Base-by-base conservation (phyloP, 2,329 filamentous ascomycete genomes). In the Colletotrichum sp. region DNA sequence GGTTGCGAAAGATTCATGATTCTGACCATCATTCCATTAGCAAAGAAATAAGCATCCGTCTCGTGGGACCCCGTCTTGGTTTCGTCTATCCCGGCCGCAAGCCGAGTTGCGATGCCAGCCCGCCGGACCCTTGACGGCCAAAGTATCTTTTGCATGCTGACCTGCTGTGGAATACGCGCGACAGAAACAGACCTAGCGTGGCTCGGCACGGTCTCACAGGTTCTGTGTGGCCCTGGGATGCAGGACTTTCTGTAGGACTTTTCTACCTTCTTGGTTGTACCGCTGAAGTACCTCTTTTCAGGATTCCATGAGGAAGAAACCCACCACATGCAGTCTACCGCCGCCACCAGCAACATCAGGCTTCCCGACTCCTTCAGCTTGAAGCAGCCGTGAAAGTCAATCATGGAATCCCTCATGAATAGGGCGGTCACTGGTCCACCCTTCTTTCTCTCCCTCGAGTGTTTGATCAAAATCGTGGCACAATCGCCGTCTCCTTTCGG, bases 241-340 rank as follows among this genome's bases (percentile, higher is more conserved):
- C 65, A 75, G 73, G 73, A 75, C 73, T 73, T 75, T 75, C 61
- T 30, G 64, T 75, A 75, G 73, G 73, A 75, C 73, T 73, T 75
- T 75, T 25, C 22, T 5, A 11, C 48, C 12, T 25, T 27, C 28
- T 7, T 22, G 34, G 12, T 27, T 28, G 63, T 72, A 72, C 69
- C 25, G 32, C 5, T 8, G 27, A 64, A 7, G 68, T 68, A 72
- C 68, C 22, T 70, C n/a, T 25, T 16, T 19, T 30, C 39, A 22
- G 61, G 28, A 63, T 39, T 70, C 19, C 30, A 32, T 36, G 11
- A 60, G 60, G n/a, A 61, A 22, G 60, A 34, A 59, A 28, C 27
- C 63, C 63, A 48, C 44, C n/a, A 68, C 64, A 57, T 59, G 73
- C 68, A 68, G 68, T 19, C 30, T 44, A 44, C 57, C 72, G 52